Percentiles rank a stretch among this genome's conserved stretches.
These are phyloP conservation scores for Pulveroboletus frians DNA, from an alignment of 768 basidiomycete species.

Conservation along the genomic window DNA sequence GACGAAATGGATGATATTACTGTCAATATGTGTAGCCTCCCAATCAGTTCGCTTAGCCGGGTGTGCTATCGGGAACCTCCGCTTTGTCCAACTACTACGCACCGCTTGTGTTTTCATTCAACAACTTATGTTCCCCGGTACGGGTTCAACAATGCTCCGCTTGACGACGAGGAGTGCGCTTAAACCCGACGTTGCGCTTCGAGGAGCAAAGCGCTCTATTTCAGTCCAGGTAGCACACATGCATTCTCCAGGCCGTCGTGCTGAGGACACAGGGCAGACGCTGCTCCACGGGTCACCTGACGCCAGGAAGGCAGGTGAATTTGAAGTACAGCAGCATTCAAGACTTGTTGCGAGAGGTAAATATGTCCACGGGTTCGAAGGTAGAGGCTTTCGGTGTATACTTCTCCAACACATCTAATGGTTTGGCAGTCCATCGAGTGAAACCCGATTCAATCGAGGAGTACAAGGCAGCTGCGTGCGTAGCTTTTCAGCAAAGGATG, in stretches of 20 bases:
- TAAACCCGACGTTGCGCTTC: constrained; percentile 12
- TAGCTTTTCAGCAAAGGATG: constrained; percentile 7
- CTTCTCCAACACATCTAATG: constrained; percentile 2
- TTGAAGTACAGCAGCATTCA: constrained; percentile 77
- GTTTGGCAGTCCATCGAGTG: constrained; percentile 68
- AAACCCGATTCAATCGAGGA: constrained; percentile 74
- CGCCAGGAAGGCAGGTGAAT: constrained; percentile 78
- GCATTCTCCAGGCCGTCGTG: constrained; percentile 21
- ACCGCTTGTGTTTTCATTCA: constrained; percentile 1
- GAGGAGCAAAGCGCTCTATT: constrained; percentile 41
- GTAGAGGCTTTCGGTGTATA: constrained; percentile 34
- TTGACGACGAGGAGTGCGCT: constrained; percentile 14
- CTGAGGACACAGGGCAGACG: constrained; percentile 46
- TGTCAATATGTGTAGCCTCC: neutral
- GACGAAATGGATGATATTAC: neutral
- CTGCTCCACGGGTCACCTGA: constrained; percentile 91
- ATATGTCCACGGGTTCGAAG: constrained; percentile 87
- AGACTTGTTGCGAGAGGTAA: constrained; percentile 88
- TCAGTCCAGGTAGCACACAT: constrained; percentile 54
- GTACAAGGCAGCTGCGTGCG: constrained; percentile 88
- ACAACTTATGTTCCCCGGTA: constrained; percentile 1
- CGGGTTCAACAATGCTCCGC: constrained; percentile 19
- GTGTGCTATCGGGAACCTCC: constrained; percentile 14
- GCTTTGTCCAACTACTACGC: constrained; percentile 12
- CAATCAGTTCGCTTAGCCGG: neutral